Conservation (phyloP, 805 yeast genomes). For the Priceomyces medius region DNA sequence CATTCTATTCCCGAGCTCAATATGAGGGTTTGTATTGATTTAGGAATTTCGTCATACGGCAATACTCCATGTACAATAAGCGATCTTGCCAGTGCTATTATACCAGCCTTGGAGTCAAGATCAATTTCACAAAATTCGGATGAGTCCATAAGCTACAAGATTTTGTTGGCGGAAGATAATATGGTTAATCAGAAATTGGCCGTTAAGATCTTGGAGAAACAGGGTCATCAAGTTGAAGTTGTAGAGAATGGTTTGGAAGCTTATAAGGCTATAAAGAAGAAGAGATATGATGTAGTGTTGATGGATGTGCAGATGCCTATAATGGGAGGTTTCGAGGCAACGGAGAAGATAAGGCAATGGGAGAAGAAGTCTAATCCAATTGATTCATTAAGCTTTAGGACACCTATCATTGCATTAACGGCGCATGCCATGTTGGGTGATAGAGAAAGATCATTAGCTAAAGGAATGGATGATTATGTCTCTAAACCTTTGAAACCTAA, state of each 20-base stretch:
- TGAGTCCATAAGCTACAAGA: conserved; percentile 70
- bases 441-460: conserved; percentile 79
- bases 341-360: conserved; percentile 84
- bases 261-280: conserved; percentile 66
- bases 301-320: conserved; percentile 97
- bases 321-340: conserved; percentile 94
- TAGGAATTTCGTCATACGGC: conserved; percentile 86
- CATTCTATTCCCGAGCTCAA: conserved; percentile 75
- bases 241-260: conserved; percentile 88
- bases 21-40: conserved; percentile 77
- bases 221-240: conserved; percentile 79
- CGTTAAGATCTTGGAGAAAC: conserved; percentile 78
- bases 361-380: conserved; percentile 75
- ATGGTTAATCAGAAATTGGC: conserved; percentile 86
- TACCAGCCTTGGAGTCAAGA: conserved; percentile 82
- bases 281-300: conserved; percentile 73
- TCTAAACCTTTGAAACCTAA: conserved; percentile 87
- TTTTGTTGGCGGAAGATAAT: conserved; percentile 83
- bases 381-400: conserved; percentile 65
- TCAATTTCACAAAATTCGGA: conserved; percentile 78
- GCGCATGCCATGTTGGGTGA: conserved; percentile 96
- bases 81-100: conserved; percentile 78
- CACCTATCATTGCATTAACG: conserved; percentile 86
- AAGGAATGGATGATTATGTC: conserved; percentile 90
- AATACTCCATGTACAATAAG: conserved; percentile 82